Evolutionary conservation across 2,329 filamentous ascomycete genomes (phyloP).

Genomic region (Aspergillus ustus): DNA sequence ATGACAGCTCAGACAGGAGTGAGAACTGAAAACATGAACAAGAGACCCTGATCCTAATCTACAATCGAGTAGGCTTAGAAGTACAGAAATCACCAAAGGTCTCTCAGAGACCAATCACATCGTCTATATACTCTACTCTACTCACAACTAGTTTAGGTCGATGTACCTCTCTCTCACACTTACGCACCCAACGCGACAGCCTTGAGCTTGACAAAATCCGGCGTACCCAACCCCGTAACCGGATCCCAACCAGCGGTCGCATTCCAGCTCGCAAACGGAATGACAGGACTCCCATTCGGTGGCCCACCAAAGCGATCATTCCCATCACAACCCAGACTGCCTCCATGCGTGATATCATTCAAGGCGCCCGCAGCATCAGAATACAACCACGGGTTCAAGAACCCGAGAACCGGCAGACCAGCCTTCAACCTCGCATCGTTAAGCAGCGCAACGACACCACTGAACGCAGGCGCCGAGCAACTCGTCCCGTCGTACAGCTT

Average conservation of each 20-base stretch:
- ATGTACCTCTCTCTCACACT: not conserved
- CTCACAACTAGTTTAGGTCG: no score
- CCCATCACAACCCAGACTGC: constrained; percentile 53
- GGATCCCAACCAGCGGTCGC: constrained; percentile 58
- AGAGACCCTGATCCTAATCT: no score
- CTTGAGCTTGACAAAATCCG: constrained; percentile 31
- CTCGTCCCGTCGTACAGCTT: constrained; percentile 45
- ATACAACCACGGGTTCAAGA: constrained; percentile 67
- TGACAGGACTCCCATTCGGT: constrained; percentile 41
- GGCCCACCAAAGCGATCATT: constrained; percentile 47
- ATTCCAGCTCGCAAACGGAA: constrained; percentile 56
- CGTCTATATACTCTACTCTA: no score
- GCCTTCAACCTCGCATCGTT: constrained; percentile 63
- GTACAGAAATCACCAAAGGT: no score
- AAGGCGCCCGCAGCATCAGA: constrained; percentile 45
- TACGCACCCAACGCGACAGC: not conserved
- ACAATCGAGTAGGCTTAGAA: no score
- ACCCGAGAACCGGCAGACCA: constrained; percentile 58
- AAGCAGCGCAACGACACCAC: constrained; percentile 63
- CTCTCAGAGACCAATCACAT: no score
- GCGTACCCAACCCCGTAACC: constrained; percentile 51
- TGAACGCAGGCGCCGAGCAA: constrained; percentile 62
- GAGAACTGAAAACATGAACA: no score
- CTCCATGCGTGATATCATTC: constrained; percentile 55
- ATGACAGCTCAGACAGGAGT: no score